Percentiles rank a stretch among this genome's conserved stretches.
Conservation (phyloP, 345 rosid genomes). For the Noccaea caerulescens region DNA sequence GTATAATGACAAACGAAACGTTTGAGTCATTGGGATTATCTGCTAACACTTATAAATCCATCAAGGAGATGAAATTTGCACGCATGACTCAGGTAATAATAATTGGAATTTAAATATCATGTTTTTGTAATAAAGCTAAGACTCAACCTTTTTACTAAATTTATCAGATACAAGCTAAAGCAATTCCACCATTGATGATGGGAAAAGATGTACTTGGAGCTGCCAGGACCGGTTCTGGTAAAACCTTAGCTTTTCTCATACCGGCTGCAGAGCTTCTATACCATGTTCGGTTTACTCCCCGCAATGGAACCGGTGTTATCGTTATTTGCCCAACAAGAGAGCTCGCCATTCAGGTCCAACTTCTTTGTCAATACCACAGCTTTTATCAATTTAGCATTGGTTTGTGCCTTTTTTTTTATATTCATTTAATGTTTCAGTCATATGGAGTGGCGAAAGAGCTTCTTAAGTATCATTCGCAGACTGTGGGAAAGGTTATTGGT, state of each 20-base stretch:
- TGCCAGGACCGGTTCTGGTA: constrained; percentile 97
- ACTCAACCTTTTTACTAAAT: background rate
- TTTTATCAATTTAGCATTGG: background rate
- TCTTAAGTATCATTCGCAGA: constrained; percentile 88
- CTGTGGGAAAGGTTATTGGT: constrained; percentile 86
- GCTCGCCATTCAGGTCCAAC: constrained; percentile 91
- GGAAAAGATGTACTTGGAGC: constrained; percentile 98
- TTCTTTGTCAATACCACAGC: background rate
- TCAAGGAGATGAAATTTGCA: constrained; percentile 75
- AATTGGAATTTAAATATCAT: background rate
- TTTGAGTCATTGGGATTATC: constrained; percentile 77
- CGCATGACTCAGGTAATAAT: constrained; percentile 76
- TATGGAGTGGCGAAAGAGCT: constrained; percentile 92
- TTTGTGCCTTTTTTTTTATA: background rate
- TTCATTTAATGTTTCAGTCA: constrained; percentile 52
- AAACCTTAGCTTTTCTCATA: constrained; percentile 87
- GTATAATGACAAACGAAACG: constrained; percentile 77
- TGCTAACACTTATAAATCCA: constrained; percentile 61
- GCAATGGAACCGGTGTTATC: constrained; percentile 83
- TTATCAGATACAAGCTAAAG: constrained; percentile 49
- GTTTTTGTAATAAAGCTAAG: background rate
- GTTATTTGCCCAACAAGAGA: constrained; percentile 97
- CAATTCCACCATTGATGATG: constrained; percentile 75
- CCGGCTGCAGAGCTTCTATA: constrained; percentile 85
- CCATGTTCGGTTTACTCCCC: constrained; percentile 68